Base-by-base conservation (phyloP, 2,329 filamentous ascomycete genomes). In the Diaporthe sp. region DNA sequence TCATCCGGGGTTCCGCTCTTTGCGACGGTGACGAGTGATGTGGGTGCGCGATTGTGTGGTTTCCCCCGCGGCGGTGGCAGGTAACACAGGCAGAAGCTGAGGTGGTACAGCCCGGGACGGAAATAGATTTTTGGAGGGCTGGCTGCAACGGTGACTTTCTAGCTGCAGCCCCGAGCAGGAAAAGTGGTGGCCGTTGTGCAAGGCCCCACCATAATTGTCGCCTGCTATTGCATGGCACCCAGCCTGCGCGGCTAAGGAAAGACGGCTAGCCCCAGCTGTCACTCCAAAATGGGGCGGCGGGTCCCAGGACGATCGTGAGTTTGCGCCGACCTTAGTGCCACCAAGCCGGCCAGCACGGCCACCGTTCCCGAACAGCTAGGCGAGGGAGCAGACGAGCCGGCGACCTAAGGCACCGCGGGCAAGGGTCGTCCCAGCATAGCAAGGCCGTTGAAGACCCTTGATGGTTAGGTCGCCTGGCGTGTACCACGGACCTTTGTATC, bases 251-350 rank as follows among this genome's bases (percentile, higher is more conserved):
- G 46, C 42, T 31, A 44, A 15, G 9, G 44, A n/a, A n/a, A 22
- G 61, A 34, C 28, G 25, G 61, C 58, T 61, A 44, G 60, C 60
- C 37, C 37, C 37, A 61, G 58, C 58, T 62, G 60, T 62, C 60
- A 62, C 39, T 28, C 60, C 60, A 62, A 25, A 15, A 62, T 62
- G 60, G 60, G 60, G 12, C 57, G 25, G 49, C 22, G 34, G 44
- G 53, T 15, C 31, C 46, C 49, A 71, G 34, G 15, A 39, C n/a
- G 25, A 46, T 51, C 28, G 42, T 49, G 39, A 61, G 9, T 39
- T 72, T 72, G 55, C 70, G 55, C 42, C 70, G 42, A 60, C 42
- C 55, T 51, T 60, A 61, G 57, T 51, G 70, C 55, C 55, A 49
- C 55, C 51, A 60, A 37, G 68, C 53, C 55, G 55, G 57, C 55